These are phyloP conservation scores for Clavulina sp. DNA, from an alignment of 768 basidiomycete species.

Conservation along the genomic window DNA sequence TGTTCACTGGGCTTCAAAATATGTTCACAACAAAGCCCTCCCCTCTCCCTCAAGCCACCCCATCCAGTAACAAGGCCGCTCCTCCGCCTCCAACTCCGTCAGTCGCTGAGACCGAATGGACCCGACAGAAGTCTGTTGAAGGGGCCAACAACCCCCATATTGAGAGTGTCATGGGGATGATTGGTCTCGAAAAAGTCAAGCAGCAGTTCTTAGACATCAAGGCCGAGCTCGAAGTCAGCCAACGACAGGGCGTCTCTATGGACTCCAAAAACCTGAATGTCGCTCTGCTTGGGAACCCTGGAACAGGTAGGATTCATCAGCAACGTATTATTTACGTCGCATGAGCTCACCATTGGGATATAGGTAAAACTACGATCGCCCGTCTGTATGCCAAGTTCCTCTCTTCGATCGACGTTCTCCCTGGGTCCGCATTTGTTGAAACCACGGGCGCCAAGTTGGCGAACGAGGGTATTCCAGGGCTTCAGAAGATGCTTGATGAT, in stretches of 20 bases:
- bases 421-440: conserved; percentile 37
- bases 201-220: conserved; percentile 38
- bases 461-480: conserved; percentile 35
- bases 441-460: conserved; percentile 45
- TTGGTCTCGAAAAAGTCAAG: conserved; percentile 51
- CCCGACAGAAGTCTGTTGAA: conserved; percentile 35
- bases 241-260: conserved; percentile 35
- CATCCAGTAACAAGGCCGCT: background rate
- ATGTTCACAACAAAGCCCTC: conserved; percentile 2
- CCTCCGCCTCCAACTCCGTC: background rate
- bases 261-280: conserved; percentile 44
- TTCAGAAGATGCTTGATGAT: conserved; percentile 31
- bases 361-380: conserved; percentile 57
- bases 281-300: conserved; percentile 50
- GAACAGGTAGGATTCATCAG: conserved; percentile 36
- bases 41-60: background rate
- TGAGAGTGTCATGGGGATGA: conserved; percentile 52
- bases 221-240: conserved; percentile 27
- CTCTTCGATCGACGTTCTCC: conserved; percentile 34
- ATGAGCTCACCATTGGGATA: background rate
- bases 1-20: background rate
- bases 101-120: conserved; percentile 31
- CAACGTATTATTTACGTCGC: background rate
- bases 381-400: conserved; percentile 46
- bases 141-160: conserved; percentile 36